Percentiles rank a stretch among this genome's conserved stretches.
Evolutionary conservation across 2,329 filamentous ascomycete species (phyloP).

Genomic region (Huntiella moniliformis): DNA sequence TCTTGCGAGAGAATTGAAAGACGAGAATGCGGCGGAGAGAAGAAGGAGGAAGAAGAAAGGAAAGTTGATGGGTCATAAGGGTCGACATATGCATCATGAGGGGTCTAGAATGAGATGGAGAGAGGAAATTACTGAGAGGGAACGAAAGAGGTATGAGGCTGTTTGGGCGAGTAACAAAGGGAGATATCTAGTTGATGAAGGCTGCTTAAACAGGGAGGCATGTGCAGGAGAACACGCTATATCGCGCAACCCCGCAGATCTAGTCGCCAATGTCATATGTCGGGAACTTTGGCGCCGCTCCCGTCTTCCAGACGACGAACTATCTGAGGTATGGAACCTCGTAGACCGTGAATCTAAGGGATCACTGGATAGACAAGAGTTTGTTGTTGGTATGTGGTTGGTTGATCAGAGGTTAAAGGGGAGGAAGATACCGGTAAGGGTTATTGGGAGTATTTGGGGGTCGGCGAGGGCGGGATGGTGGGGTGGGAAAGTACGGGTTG

Average conservation of each 20-base stretch:
- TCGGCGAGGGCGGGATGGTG: conserved; percentile 35
- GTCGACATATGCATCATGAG: conserved; percentile 53
- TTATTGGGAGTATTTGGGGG: conserved; percentile 58
- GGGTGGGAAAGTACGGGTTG: background rate
- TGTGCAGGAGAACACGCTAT: background rate
- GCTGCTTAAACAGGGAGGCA: conserved; percentile 3
- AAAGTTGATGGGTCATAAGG: conserved; percentile 22
- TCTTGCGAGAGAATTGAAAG: conserved; percentile 17
- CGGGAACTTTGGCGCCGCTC: conserved; percentile 60
- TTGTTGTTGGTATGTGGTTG: conserved; percentile 69
- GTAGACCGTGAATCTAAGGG: conserved; percentile 41
- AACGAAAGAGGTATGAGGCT: conserved; percentile 66
- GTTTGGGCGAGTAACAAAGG: conserved; percentile 72
- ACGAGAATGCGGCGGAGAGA: conserved; percentile 34
- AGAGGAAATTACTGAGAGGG: conserved; percentile 50
- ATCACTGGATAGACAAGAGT: conserved; percentile 46
- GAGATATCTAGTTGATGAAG: conserved; percentile 21
- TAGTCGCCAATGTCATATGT: conserved; percentile 49
- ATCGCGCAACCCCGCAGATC: conserved; percentile 21
- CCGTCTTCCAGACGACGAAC: conserved; percentile 44
- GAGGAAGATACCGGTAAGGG: conserved; percentile 52
- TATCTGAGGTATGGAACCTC: conserved; percentile 60
- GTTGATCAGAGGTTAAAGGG: conserved; percentile 67
- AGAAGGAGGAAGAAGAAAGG: conserved; percentile 26
- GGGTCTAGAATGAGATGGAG: conserved; percentile 59